A percentile compares a stretch with the other conserved stretches of the same genome.
Evolutionary conservation across 441 rosid genomes (phyloP).

Genomic region (Daphne laureola): DNA sequence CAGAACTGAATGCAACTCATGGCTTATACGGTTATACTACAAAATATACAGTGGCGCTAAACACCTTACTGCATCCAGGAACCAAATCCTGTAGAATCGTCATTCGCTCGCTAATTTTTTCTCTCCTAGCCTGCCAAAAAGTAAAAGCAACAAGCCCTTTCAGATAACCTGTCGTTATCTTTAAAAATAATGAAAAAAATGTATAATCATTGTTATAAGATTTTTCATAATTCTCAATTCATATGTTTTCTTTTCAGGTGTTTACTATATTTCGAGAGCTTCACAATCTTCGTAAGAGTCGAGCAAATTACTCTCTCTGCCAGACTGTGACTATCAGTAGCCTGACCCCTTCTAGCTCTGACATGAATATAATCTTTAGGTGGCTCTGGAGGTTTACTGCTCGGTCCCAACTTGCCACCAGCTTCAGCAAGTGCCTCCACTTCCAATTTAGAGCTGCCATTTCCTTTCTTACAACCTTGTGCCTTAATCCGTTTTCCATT

Average conservation of each 20-base stretch:
- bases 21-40: neutral
- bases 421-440: constrained; percentile 54
- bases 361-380: constrained; percentile 70
- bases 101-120: constrained; percentile 70
- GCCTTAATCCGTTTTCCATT: constrained; percentile 46
- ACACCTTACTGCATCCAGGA: constrained; percentile 70
- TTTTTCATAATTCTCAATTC: constrained; percentile 4
- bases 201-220: neutral
- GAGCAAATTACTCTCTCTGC: constrained; percentile 55
- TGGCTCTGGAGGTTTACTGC: constrained; percentile 48
- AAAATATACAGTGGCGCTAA: neutral
- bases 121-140: constrained; percentile 58
- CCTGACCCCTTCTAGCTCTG: constrained; percentile 70
- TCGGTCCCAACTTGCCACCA: constrained; percentile 48
- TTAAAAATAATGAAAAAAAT: neutral
- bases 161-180: neutral
- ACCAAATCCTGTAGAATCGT: constrained; percentile 67
- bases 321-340: constrained; percentile 64
- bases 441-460: constrained; percentile 42
- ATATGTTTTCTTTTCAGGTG: neutral
- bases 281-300: constrained; percentile 7
- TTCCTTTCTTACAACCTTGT: constrained; percentile 35
- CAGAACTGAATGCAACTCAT: neutral
- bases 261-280: neutral
- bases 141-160: constrained; percentile 1